phyloP scores from a whole-genome alignment of 2,329 filamentous ascomycete genomes.

The Zasmidium cellare region DNA sequence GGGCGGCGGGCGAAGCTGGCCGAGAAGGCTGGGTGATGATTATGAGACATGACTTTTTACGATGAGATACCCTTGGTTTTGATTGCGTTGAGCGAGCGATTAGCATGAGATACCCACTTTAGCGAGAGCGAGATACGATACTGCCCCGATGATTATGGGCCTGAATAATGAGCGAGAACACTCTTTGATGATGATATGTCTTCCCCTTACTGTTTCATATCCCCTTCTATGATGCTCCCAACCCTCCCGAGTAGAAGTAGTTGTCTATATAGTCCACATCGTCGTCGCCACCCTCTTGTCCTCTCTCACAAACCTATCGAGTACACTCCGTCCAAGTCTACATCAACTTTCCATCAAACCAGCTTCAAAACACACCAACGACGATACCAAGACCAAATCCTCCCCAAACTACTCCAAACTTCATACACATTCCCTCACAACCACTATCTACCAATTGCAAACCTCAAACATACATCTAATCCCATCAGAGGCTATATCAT shows the following conservation, averaged over 20 bases:
- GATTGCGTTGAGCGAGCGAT: neutral
- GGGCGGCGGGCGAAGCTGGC: slow-evolving; percentile 44
- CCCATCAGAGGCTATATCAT: neutral
- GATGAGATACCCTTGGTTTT: neutral
- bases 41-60: neutral
- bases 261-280: neutral
- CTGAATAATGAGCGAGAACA: neutral
- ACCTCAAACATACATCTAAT: neutral
- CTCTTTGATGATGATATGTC: neutral
- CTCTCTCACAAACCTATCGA: slow-evolving; percentile 1
- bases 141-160: neutral
- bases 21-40: neutral
- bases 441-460: neutral
- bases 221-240: neutral
- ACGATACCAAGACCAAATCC: neutral
- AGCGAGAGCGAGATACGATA: neutral
- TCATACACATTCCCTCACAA: neutral
- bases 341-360: neutral
- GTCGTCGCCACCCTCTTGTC: neutral
- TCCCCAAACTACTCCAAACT: neutral
- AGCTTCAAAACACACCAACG: neutral
- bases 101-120: neutral
- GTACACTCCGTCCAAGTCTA: neutral
- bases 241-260: neutral
- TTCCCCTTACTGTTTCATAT: neutral